Evolutionary conservation across 495 filamentous ascomycete genomes (phyloP).

Genomic region (Mycothermus thermophilus): DNA sequence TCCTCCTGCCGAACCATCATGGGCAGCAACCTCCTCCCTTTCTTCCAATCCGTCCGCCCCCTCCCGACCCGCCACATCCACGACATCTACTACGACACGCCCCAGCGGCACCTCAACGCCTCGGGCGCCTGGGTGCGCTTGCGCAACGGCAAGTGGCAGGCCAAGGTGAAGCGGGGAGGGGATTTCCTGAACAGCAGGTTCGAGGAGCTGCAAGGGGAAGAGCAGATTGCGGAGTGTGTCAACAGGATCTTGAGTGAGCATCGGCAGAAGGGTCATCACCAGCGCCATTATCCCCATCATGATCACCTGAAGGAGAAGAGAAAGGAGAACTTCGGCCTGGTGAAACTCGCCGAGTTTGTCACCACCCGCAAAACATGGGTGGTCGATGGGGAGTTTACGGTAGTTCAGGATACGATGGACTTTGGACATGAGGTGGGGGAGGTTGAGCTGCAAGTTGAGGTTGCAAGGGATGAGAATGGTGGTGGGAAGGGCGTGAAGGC

Average conservation of each 20-base stretch:
- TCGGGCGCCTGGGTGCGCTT: conserved; percentile 20
- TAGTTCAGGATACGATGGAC: conserved; percentile 22
- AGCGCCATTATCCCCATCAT: too few relatives aligned
- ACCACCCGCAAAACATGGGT: conserved; percentile 20
- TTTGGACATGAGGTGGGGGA: conserved; percentile 28
- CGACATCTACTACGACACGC: conserved; percentile 25
- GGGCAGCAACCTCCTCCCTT: too few relatives aligned
- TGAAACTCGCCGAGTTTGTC: conserved; percentile 16
- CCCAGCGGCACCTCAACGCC: conserved; percentile 8
- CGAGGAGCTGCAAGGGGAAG: conserved; percentile 12
- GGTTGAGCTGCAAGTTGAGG: conserved; percentile 21
- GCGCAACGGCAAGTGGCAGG: conserved; percentile 19
- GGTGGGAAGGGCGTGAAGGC: conserved; percentile 11
- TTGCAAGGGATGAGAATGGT: conserved; percentile 4
- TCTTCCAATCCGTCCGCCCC: conserved; percentile 6
- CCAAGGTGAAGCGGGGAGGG: conserved; percentile 15
- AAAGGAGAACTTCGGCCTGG: conserved; percentile 13
- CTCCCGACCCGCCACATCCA: conserved; percentile 12
- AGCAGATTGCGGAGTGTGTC: conserved; percentile 4
- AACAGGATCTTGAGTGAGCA: neutral
- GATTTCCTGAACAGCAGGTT: conserved; percentile 18
- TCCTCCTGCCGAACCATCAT: too few relatives aligned
- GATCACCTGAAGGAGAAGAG: too few relatives aligned
- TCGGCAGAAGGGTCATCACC: too few relatives aligned
- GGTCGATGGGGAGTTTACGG: conserved; percentile 21